A percentile compares a stretch with the other conserved stretches of the same genome.
These are phyloP conservation scores for Cyclotella sp. DNA, from an alignment of 108 stramenopile genomes.

Conservation along the genomic window DNA sequence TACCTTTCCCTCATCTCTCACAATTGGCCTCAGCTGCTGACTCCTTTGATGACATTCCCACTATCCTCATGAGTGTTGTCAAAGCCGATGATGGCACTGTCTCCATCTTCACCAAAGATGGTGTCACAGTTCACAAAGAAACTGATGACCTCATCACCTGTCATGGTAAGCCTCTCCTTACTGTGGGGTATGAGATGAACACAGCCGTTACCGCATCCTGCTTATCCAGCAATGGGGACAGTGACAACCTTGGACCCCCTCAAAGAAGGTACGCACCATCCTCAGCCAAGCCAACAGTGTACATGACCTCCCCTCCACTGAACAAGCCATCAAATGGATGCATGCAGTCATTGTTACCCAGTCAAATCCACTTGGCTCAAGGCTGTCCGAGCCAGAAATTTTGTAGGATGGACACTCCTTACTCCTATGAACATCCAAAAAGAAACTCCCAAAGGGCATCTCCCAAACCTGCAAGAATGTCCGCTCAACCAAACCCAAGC, in stretches of 20 bases:
- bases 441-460: not conserved
- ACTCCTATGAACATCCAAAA: not conserved
- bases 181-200: not conserved
- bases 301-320: constrained; percentile 1
- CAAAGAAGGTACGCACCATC: not conserved
- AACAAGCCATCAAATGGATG: not conserved
- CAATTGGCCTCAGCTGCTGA: not conserved
- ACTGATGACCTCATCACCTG: not conserved
- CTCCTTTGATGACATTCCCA: not conserved
- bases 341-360: not conserved
- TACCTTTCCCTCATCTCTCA: constrained; percentile 1
- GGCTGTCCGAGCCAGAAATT: constrained; percentile 14
- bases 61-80: not conserved
- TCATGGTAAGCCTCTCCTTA: not conserved
- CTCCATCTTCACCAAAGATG: no score
- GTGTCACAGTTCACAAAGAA: constrained; percentile 7
- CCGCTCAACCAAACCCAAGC: not conserved
- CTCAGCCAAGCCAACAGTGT: constrained; percentile 4
- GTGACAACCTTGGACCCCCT: not conserved
- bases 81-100: not conserved
- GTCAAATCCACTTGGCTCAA: constrained; percentile 19
- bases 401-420: not conserved
- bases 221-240: not conserved
- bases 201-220: not conserved
- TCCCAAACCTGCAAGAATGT: not conserved